A percentile compares a stretch with the other conserved stretches of the same genome.
Evolutionary conservation across 2,329 filamentous ascomycete genomes (phyloP).

Genomic region (Xylariaceae sp.): DNA sequence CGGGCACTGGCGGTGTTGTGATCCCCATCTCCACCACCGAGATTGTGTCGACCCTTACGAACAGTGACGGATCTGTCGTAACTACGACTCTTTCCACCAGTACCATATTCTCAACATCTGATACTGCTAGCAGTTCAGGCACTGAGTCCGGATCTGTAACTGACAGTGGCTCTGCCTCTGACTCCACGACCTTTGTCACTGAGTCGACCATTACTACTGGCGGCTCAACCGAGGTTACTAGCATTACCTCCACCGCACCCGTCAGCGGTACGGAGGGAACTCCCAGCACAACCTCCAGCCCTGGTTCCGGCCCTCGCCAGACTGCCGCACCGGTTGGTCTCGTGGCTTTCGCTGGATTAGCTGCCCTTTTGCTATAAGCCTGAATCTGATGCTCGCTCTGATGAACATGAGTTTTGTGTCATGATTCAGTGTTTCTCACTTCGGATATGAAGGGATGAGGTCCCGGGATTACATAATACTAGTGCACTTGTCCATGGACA

Average conservation of each 20-base stretch:
- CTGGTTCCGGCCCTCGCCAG: slow-evolving; percentile 28
- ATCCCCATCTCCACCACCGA: slow-evolving; percentile 26
- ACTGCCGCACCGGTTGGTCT: slow-evolving; percentile 41
- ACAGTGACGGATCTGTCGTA: slow-evolving; percentile 27
- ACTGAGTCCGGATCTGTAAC: slow-evolving; percentile 29
- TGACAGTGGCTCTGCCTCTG: slow-evolving; percentile 31
- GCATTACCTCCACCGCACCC: slow-evolving; percentile 31
- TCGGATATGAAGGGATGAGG: slow-evolving; percentile 32
- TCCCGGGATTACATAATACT: slow-evolving; percentile 36
- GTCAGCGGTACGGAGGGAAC: slow-evolving; percentile 20
- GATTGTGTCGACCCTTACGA: slow-evolving; percentile 28
- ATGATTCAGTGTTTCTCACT: slow-evolving; percentile 31
- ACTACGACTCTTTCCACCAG: slow-evolving; percentile 34
- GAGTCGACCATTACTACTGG: slow-evolving; percentile 32
- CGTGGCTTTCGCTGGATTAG: slow-evolving; percentile 41
- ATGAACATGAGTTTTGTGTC: slow-evolving; percentile 23
- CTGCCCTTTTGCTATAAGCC: slow-evolving; percentile 38
- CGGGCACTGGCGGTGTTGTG: slow-evolving; percentile 12
- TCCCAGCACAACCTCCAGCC: slow-evolving; percentile 8
- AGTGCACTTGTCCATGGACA: slow-evolving; percentile 33
- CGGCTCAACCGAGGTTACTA: slow-evolving; percentile 32
- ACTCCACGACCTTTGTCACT: slow-evolving; percentile 27
- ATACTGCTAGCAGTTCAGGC: slow-evolving; percentile 5
- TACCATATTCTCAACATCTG: slow-evolving; percentile 32
- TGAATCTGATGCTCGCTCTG: background rate